Base-by-base conservation (phyloP, 257 asterid species). In the Parsonsia alboflavescens region DNA sequence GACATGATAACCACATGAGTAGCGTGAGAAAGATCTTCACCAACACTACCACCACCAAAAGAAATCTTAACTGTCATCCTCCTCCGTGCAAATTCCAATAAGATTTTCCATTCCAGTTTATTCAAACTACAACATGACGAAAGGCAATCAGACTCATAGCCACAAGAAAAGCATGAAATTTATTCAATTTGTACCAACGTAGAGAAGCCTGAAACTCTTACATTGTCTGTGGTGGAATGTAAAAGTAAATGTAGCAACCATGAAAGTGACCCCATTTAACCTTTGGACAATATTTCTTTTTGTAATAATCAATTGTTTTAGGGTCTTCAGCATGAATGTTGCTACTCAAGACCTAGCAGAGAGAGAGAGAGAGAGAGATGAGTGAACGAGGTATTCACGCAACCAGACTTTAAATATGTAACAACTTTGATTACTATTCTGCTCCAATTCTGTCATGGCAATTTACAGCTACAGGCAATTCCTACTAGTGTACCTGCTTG, bases 51-150 rank as follows among this genome's bases (percentile, higher is more conserved):
- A 79, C 99, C 99, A 28, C 88, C 85, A 78, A 50, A 77, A 73
- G 89, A 86, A 84, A 94, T 84, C 79, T 85, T 95, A 82, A 87
- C 74, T 85, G 87, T 94, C 99, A 94, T 84, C 80, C 97, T 87
- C 84, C 91, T 87, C 76, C 79, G 81, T 73, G 87, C 83, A 80
- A 90, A 83, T 70, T 88, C 96, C 75, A 87, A 73, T 71, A 86
- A 80, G 78, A 81, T 81, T 80, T 88, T 90, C 86, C 80, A 84
- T 68, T 78, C 87, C 76, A 72, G 72, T 70, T 83, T 82, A 65
- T 83, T 85, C 74, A 92, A 87, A 73, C 69, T 77, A 66, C 69
- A 75, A 72, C 68, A 46, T 50, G 62, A 71, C 66, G 54, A 68
- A 66, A 72, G 72, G 72, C 65, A 72, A 72, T 64, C 48, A 80